Evolutionary conservation across 208 protist species (phyloP).

Genomic region (Novymonas esmeraldas): DNA sequence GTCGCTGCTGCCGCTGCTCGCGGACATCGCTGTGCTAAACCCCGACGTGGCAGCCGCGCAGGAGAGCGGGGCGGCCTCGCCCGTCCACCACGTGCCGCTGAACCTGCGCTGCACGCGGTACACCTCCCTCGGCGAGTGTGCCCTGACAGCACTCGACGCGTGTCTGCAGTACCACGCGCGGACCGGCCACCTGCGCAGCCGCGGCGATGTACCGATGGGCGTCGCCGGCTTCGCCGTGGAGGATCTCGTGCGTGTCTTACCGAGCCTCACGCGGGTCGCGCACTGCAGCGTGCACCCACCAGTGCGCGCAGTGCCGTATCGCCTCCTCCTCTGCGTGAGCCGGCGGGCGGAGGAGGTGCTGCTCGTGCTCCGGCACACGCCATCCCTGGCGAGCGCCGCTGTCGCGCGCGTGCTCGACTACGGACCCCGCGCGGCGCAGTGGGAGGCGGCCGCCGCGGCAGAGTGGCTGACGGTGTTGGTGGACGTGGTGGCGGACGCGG

Average conservation of each 20-base stretch:
- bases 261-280: slow-evolving; percentile 53
- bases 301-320: slow-evolving; percentile 64
- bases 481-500: slow-evolving; percentile 17
- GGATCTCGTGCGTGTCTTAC: slow-evolving; percentile 53
- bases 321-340: slow-evolving; percentile 51
- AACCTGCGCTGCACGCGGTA: slow-evolving; percentile 61
- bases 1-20: slow-evolving; percentile 50
- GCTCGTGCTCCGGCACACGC: slow-evolving; percentile 56
- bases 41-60: slow-evolving; percentile 55
- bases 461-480: slow-evolving; percentile 66
- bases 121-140: slow-evolving; percentile 78
- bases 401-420: slow-evolving; percentile 66
- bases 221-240: slow-evolving; percentile 25
- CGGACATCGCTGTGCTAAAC: slow-evolving; percentile 68
- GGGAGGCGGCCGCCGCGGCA: slow-evolving; percentile 75
- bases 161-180: slow-evolving; percentile 45
- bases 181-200: slow-evolving; percentile 22
- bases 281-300: slow-evolving; percentile 62
- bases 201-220: slow-evolving; percentile 6
- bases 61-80: slow-evolving; percentile 51
- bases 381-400: slow-evolving; percentile 57
- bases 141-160: slow-evolving; percentile 64
- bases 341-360: slow-evolving; percentile 41
- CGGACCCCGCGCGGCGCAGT: slow-evolving; percentile 44
- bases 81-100: slow-evolving; percentile 52